These are phyloP conservation scores for Taphrina pruni DNA, from an alignment of 1,139 yeast species.

Conservation along the genomic window DNA sequence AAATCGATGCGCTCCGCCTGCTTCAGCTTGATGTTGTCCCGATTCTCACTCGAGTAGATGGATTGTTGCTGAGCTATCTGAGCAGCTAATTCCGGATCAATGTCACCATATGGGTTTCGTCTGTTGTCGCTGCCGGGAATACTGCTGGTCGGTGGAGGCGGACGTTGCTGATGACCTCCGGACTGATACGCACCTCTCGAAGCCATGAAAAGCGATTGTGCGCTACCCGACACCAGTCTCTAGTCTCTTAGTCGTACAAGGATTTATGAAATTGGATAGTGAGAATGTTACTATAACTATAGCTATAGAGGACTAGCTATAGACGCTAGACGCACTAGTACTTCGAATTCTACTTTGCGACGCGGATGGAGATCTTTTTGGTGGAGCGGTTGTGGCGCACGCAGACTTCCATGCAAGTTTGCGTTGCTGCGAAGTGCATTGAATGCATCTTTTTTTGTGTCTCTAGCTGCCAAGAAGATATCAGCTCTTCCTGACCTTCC, in stretches of 20 bases:
- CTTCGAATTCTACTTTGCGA: too few species aligned
- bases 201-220: background rate
- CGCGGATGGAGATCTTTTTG: background rate
- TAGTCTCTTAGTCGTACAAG: background rate
- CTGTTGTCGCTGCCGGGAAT: background rate
- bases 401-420: background rate
- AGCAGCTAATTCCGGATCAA: constrained; percentile 42
- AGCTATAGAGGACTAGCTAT: too few species aligned
- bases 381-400: constrained; percentile 18
- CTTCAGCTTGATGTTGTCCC: constrained; percentile 39
- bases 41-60: constrained; percentile 45
- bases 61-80: constrained; percentile 51
- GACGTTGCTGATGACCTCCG: constrained; percentile 2
- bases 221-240: too few species aligned
- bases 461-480: background rate
- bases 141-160: constrained; percentile 6
- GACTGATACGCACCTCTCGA: constrained; percentile 14
- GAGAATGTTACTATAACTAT: background rate
- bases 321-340: too few species aligned
- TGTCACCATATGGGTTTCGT: constrained; percentile 5
- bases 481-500: too few species aligned
- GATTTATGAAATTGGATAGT: background rate
- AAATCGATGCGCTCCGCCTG: constrained; percentile 20
- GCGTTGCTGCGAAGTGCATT: background rate
- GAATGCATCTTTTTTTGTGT: constrained; percentile 12